A percentile compares a stretch with the other conserved stretches of the same genome.
Evolutionary conservation across 2,329 filamentous ascomycete species (phyloP).

Genomic region (Epichloe scottii): DNA sequence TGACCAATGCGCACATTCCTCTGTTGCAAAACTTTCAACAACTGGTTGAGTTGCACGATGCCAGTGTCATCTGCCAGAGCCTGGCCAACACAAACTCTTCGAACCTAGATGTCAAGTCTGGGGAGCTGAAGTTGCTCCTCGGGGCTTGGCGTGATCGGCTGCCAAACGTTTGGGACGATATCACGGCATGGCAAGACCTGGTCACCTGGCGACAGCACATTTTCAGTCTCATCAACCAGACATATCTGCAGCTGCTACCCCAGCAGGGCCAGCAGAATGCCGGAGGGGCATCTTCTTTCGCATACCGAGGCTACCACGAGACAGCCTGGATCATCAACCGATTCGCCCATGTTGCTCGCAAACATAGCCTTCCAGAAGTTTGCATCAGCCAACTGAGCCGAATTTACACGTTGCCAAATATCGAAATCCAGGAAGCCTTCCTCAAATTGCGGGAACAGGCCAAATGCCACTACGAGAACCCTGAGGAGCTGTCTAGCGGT

Average conservation of each 20-base stretch:
- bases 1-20: constrained; percentile 91
- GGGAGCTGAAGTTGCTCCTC: constrained; percentile 85
- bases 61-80: constrained; percentile 90
- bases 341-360: constrained; percentile 93
- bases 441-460: constrained; percentile 96
- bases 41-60: constrained; percentile 91
- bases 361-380: constrained; percentile 91
- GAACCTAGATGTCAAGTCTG: constrained; percentile 88
- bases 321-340: constrained; percentile 99
- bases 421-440: constrained; percentile 98
- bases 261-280: constrained; percentile 63
- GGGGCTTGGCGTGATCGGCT: constrained; percentile 92
- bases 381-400: constrained; percentile 95
- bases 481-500: constrained; percentile 79
- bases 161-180: constrained; percentile 98
- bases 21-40: constrained; percentile 97
- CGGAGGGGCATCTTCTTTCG: constrained; percentile 75
- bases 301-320: constrained; percentile 95
- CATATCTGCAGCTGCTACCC: constrained; percentile 76
- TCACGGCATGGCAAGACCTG: constrained; percentile 96
- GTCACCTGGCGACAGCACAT: constrained; percentile 99
- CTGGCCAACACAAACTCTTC: constrained; percentile 68
- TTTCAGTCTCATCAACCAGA: constrained; percentile 91
- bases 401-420: constrained; percentile 97
- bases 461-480: constrained; percentile 96